Evolutionary conservation across 2,329 filamentous ascomycete species (phyloP).

Genomic region (Penicillium italicum): DNA sequence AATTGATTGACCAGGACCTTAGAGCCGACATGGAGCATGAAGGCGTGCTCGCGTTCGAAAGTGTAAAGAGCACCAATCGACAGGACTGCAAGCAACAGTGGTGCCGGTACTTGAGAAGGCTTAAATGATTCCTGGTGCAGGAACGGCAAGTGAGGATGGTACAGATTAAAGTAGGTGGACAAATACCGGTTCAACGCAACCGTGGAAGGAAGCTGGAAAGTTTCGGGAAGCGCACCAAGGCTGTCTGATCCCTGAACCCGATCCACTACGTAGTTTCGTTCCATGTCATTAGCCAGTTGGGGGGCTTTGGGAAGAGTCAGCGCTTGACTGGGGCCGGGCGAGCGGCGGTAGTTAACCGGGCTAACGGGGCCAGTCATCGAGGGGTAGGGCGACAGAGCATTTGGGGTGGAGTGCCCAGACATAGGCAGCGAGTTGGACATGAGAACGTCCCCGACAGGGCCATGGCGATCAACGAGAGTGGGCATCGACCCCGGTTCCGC

Average conservation of each 20-base stretch:
- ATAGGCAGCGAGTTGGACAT: conserved; percentile 69
- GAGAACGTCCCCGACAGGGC: conserved; percentile 58
- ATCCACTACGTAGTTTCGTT: conserved; percentile 78
- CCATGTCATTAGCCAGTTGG: conserved; percentile 77
- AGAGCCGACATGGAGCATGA: conserved; percentile 94
- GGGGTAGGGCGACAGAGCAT: conserved; percentile 69
- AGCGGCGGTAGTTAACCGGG: conserved; percentile 65
- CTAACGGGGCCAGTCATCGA: conserved; percentile 65
- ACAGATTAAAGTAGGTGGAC: conserved; percentile 93
- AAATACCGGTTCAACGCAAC: conserved; percentile 85
- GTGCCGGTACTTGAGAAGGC: conserved; percentile 73
- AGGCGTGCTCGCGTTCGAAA: conserved; percentile 95
- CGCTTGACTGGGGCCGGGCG: conserved; percentile 64
- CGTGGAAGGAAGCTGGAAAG: conserved; percentile 80
- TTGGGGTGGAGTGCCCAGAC: conserved; percentile 66
- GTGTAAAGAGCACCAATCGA: conserved; percentile 96
- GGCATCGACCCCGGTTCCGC: conserved; percentile 60
- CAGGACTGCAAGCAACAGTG: conserved; percentile 80
- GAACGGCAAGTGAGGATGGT: conserved; percentile 95
- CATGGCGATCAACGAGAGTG: conserved; percentile 64
- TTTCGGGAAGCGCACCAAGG: conserved; percentile 78
- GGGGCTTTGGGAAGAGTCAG: conserved; percentile 67
- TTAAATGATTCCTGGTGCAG: conserved; percentile 88
- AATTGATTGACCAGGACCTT: conserved; percentile 98
- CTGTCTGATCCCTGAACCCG: conserved; percentile 78